Evolutionary conservation across 2,329 filamentous ascomycete species (phyloP).

Genomic region (Diplodia corticola): DNA sequence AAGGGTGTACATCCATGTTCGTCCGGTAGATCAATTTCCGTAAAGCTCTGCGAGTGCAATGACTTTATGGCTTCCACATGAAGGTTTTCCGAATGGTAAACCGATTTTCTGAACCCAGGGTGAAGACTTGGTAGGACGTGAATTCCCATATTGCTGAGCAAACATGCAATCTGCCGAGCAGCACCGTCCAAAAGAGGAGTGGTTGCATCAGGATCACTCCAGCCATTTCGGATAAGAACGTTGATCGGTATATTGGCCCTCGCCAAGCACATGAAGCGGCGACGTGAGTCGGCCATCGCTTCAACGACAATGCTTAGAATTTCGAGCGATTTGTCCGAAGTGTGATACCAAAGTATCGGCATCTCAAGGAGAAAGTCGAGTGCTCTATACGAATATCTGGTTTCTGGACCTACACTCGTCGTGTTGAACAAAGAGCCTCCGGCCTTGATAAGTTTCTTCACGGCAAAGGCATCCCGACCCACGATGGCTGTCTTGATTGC

Average conservation of each 20-base stretch:
- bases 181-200: not conserved
- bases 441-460: not conserved
- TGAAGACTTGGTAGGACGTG: not conserved
- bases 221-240: not conserved
- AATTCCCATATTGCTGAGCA: not conserved
- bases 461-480: not conserved
- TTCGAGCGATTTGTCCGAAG: not conserved
- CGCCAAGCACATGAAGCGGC: not conserved
- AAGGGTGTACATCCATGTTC: not conserved
- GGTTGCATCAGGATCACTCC: not conserved
- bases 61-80: not conserved
- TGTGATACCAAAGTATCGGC: too few relatives aligned
- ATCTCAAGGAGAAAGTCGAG: too few relatives aligned
- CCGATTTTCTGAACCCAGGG: not conserved
- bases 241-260: not conserved
- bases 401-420: not conserved
- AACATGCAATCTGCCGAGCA: not conserved
- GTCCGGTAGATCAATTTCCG: not conserved
- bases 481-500: not conserved
- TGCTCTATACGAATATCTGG: rapidly evolving
- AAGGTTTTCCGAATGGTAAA: not conserved
- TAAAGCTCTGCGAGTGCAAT: not conserved
- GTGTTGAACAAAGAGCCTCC: not conserved
- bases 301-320: not conserved
- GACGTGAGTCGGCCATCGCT: not conserved